Percentiles rank a stretch among this genome's conserved stretches.
phyloP scores from a whole-genome alignment of 106 monocot species.

The Dioscorea zingiberensis region DNA sequence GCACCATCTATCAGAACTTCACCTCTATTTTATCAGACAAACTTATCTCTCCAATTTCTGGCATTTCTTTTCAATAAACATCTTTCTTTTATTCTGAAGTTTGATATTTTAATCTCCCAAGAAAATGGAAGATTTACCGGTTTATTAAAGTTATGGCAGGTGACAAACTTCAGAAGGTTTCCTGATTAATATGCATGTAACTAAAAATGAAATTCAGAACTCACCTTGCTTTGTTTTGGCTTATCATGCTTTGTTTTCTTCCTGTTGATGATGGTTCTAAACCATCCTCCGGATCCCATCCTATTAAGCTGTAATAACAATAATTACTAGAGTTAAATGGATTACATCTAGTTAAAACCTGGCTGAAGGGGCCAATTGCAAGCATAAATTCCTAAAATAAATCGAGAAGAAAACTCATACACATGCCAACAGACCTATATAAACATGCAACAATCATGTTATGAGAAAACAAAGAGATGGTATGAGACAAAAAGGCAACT shows the following conservation, averaged over 20 bases:
- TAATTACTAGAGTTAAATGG: not conserved
- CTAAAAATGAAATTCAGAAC: not conserved
- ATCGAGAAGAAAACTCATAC: too few species aligned
- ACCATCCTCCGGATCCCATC: slow-evolving; percentile 15
- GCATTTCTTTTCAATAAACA: not conserved
- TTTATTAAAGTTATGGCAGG: not conserved
- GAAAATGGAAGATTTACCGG: not conserved
- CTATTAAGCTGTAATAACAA: not conserved
- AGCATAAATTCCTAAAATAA: not conserved
- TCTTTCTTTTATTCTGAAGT: not conserved
- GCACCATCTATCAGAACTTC: too few species aligned
- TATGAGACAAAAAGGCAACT: too few species aligned
- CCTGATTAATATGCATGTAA: too few species aligned
- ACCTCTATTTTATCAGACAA: too few species aligned
- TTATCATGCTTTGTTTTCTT: slow-evolving; percentile 8
- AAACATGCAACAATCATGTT: too few species aligned
- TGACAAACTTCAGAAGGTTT: too few species aligned
- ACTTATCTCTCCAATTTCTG: too few species aligned
- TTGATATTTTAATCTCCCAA: not conserved
- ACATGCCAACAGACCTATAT: too few species aligned
- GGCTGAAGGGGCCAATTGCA: not conserved
- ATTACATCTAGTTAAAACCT: not conserved
- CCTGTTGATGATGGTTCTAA: slow-evolving; percentile 4
- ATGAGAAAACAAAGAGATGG: too few species aligned
- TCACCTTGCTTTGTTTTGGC: slow-evolving; percentile 3